Percentiles rank a stretch among this genome's conserved stretches.
These are phyloP conservation scores for Kregervanrija delftensis DNA, from an alignment of 805 yeast species.

Conservation along the genomic window DNA sequence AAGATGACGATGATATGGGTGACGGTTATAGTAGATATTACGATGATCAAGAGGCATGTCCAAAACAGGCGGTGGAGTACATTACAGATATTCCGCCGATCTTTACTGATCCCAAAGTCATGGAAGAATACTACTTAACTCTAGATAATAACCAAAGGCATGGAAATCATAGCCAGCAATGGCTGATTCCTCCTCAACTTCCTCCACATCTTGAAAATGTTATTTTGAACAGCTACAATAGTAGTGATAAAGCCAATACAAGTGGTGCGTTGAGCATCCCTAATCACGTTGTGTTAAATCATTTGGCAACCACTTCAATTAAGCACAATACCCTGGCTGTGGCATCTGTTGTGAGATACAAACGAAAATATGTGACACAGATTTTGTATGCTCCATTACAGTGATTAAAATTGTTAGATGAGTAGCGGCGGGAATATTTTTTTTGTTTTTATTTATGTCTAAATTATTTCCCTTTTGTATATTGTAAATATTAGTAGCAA, in stretches of 20 bases:
- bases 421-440: too few species aligned
- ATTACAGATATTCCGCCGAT: slow-evolving; percentile 73
- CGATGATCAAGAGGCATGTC: slow-evolving; percentile 31
- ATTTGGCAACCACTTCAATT: slow-evolving; percentile 90
- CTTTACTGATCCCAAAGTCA: slow-evolving; percentile 76
- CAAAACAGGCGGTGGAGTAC: slow-evolving; percentile 34
- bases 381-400: slow-evolving; percentile 84
- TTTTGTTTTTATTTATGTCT: too few species aligned
- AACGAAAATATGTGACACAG: slow-evolving; percentile 85
- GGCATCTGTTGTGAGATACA: slow-evolving; percentile 84
- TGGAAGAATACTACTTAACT: slow-evolving; percentile 79
- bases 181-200: slow-evolving; percentile 87
- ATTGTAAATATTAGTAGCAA: too few species aligned
- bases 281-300: slow-evolving; percentile 89
- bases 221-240: slow-evolving; percentile 67
- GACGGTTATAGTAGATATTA: slow-evolving; percentile 72
- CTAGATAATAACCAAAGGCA: slow-evolving; percentile 57
- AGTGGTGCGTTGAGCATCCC: slow-evolving; percentile 90
- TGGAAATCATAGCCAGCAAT: slow-evolving; percentile 42
- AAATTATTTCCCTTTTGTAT: too few species aligned
- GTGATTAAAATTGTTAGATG: slow-evolving; percentile 12
- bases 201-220: slow-evolving; percentile 97
- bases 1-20: slow-evolving; percentile 78
- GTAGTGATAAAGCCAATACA: slow-evolving; percentile 65
- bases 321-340: slow-evolving; percentile 92